These are phyloP conservation scores for Austroboletus novae-zelandiae DNA, from an alignment of 1,284 basidiomycete species.

Conservation along the genomic window DNA sequence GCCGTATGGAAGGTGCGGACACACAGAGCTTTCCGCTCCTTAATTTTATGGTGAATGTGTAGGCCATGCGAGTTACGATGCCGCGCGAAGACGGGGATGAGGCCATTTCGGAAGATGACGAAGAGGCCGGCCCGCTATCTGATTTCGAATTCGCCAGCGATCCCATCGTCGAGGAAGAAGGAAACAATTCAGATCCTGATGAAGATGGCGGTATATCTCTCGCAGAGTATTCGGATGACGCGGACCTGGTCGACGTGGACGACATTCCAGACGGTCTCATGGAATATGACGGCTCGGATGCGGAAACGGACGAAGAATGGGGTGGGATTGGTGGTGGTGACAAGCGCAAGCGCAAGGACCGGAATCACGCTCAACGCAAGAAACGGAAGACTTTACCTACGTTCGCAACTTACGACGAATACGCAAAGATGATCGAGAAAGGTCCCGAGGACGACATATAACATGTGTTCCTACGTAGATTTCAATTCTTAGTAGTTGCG, in stretches of 20 bases:
- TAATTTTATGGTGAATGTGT: background rate
- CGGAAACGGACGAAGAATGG: conserved; percentile 49
- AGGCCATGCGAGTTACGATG: conserved; percentile 49
- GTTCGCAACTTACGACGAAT: conserved; percentile 95
- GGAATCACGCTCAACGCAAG: conserved; percentile 58
- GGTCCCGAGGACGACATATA: conserved; percentile 28
- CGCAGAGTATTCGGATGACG: conserved; percentile 67
- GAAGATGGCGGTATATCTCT: conserved; percentile 46
- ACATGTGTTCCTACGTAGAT: background rate
- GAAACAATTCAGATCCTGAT: conserved; percentile 24
- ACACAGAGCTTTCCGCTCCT: background rate
- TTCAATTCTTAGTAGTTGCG: no score
- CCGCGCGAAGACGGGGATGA: conserved; percentile 53
- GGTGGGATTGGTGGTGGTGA: conserved; percentile 40
- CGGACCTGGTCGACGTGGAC: conserved; percentile 60
- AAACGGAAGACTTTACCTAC: conserved; percentile 77
- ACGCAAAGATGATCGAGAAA: conserved; percentile 89
- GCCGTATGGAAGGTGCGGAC: conserved; percentile 80
- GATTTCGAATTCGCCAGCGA: conserved; percentile 37
- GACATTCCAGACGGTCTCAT: conserved; percentile 56
- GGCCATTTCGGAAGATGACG: conserved; percentile 34
- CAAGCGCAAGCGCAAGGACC: conserved; percentile 50
- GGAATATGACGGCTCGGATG: conserved; percentile 53
- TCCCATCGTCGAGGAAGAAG: conserved; percentile 31
- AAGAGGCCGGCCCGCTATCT: conserved; percentile 37